Conservation (phyloP, 352 stramenopile species). For the Pythium biforme region DNA sequence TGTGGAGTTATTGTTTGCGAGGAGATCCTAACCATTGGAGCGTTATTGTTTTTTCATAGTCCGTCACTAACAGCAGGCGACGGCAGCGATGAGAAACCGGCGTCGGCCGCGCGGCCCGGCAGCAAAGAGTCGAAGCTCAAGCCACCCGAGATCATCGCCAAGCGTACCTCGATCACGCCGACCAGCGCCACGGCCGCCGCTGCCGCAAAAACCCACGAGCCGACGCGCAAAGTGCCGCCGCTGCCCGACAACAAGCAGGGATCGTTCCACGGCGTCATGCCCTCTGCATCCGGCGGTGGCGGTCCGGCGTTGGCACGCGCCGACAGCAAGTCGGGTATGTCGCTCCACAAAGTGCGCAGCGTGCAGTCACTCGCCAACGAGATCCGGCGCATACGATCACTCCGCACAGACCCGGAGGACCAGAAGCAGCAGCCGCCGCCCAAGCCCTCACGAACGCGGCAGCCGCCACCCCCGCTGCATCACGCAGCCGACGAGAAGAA, state of each 20-base stretch:
- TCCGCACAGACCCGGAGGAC: slow-evolving; percentile 41
- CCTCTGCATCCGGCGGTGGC: slow-evolving; percentile 8
- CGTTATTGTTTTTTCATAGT: too few relatives aligned
- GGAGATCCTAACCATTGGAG: too few relatives aligned
- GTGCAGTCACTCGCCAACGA: slow-evolving; percentile 82
- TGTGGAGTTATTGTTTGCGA: too few relatives aligned
- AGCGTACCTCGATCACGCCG: slow-evolving; percentile 13
- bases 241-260: slow-evolving; percentile 38
- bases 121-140: slow-evolving; percentile 76
- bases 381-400: slow-evolving; percentile 70
- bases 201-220: slow-evolving; percentile 19
- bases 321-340: slow-evolving; percentile 48
- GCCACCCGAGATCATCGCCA: slow-evolving; percentile 43
- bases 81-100: slow-evolving; percentile 13
- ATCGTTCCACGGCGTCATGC: slow-evolving; percentile 25
- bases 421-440: slow-evolving; percentile 8
- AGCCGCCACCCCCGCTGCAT: slow-evolving; percentile 16
- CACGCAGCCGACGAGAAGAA: slow-evolving; percentile 35
- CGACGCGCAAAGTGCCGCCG: slow-evolving; percentile 47
- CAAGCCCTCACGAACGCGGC: slow-evolving; percentile 15
- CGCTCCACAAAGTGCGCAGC: slow-evolving; percentile 65
- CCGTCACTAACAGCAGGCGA: slow-evolving; percentile 25
- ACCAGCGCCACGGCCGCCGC: neutral
- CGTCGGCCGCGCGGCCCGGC: slow-evolving; percentile 6
- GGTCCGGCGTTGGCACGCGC: slow-evolving; percentile 19